Percentiles rank a stretch among this genome's conserved stretches.
phyloP scores from a whole-genome alignment of 495 filamentous ascomycete genomes.

The Tricharina praecox region DNA sequence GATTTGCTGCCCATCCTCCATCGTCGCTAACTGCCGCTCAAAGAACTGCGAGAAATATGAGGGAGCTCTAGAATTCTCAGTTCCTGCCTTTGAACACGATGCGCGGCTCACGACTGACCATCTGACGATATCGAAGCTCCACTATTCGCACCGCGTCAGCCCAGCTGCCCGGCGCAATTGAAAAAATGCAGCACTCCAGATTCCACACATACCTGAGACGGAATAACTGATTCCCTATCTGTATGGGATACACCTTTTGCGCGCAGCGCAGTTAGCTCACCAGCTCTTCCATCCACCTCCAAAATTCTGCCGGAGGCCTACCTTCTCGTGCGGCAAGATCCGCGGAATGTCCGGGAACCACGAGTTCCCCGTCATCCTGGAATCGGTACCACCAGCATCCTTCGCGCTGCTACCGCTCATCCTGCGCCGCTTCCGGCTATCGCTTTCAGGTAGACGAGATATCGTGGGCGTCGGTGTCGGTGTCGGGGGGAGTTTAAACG shows the following conservation, averaged over 20 bases:
- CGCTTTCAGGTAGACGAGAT: background rate
- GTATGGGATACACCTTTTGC: constrained; percentile 64
- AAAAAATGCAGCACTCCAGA: too few species aligned
- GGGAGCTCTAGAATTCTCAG: constrained; percentile 59
- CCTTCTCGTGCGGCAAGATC: constrained; percentile 46
- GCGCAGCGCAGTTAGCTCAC: constrained; percentile 5
- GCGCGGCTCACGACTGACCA: constrained; percentile 44
- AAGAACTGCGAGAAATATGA: constrained; percentile 97
- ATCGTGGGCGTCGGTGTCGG: background rate
- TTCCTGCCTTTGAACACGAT: constrained; percentile 5
- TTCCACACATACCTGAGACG: constrained; percentile 44
- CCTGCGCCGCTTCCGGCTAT: background rate
- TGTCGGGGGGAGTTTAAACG: background rate
- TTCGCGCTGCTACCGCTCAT: background rate
- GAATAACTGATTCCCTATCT: constrained; percentile 84
- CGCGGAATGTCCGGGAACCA: constrained; percentile 35
- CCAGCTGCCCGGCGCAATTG: too few species aligned
- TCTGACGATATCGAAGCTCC: constrained; percentile 92
- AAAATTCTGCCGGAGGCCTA: constrained; percentile 3
- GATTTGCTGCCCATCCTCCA: constrained; percentile 26
- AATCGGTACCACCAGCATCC: background rate
- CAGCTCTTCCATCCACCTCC: background rate
- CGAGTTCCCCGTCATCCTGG: background rate
- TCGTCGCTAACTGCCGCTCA: constrained; percentile 51
- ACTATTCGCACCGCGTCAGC: too few species aligned